These are phyloP conservation scores for Pseudogymnoascus sp. DNA, from an alignment of 2,329 filamentous ascomycete genomes.

Conservation along the genomic window DNA sequence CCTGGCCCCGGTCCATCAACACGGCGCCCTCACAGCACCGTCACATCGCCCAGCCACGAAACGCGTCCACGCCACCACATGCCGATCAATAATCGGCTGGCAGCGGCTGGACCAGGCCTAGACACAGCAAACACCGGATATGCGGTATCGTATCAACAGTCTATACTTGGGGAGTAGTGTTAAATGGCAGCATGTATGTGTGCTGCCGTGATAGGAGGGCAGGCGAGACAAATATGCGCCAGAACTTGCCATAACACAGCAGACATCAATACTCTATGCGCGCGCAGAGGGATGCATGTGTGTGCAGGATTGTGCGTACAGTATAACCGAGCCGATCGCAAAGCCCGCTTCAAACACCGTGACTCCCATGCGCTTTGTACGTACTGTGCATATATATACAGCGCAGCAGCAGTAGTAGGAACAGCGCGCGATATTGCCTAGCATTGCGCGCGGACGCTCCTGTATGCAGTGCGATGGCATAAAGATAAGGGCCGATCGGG, in stretches of 20 bases:
- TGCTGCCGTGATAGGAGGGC: neutral
- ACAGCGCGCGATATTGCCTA: neutral
- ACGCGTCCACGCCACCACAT: neutral
- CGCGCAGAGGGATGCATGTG: neutral
- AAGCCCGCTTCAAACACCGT: neutral
- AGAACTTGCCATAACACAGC: neutral
- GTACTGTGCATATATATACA: neutral
- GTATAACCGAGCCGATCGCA: neutral
- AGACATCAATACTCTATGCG: neutral
- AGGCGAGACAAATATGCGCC: neutral
- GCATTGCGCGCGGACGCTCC: neutral
- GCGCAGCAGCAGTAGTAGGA: neutral
- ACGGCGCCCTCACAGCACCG: neutral
- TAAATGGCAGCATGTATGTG: neutral
- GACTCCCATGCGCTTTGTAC: neutral
- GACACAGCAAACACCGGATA: neutral
- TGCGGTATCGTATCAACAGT: neutral
- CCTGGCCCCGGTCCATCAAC: neutral
- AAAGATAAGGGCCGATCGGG: slow-evolving; percentile 2
- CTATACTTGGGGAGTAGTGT: neutral
- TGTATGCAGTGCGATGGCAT: neutral
- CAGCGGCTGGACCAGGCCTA: neutral
- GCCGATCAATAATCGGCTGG: neutral
- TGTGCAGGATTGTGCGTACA: neutral
- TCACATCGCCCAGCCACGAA: neutral